Evolutionary conservation across 139 green algal species (phyloP).

Genomic region (Diplosphaera chodatii): DNA sequence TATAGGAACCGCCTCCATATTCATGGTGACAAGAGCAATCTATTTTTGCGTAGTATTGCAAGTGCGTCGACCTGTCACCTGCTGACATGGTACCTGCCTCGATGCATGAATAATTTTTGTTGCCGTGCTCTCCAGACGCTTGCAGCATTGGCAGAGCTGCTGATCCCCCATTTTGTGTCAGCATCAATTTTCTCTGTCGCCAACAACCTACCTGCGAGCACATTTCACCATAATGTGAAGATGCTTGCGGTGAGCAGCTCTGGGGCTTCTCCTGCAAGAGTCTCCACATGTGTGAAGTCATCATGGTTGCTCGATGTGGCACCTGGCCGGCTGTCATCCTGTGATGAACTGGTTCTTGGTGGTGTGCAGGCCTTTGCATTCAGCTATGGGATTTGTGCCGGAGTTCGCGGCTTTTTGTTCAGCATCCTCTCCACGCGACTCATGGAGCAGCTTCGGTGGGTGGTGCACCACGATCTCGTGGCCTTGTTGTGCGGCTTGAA

Average conservation of each 20-base stretch:
- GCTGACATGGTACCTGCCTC: too few species aligned
- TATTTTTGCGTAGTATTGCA: too few species aligned
- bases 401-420: slow-evolving; percentile 63
- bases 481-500: too few species aligned
- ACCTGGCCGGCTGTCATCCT: too few species aligned
- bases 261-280: not conserved
- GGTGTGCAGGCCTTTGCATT: slow-evolving; percentile 26
- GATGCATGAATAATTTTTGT: not conserved
- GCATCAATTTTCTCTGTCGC: slow-evolving; percentile 58
- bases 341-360: not conserved
- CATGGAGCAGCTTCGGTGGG: slow-evolving; percentile 50
- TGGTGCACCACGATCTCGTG: not conserved
- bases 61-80: too few species aligned
- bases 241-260: slow-evolving; percentile 26
- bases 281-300: too few species aligned
- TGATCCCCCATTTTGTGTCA: slow-evolving; percentile 70
- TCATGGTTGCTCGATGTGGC: too few species aligned
- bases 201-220: slow-evolving; percentile 7
- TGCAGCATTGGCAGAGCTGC: slow-evolving; percentile 46
- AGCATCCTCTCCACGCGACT: slow-evolving; percentile 68
- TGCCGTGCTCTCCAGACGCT: slow-evolving; percentile 1
- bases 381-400: slow-evolving; percentile 51
- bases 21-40: not conserved
- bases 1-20: not conserved
- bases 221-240: slow-evolving; percentile 37